These are phyloP conservation scores for Ophidiomyces ophidiicola DNA, from an alignment of 2,329 filamentous ascomycete genomes.

Conservation along the genomic window DNA sequence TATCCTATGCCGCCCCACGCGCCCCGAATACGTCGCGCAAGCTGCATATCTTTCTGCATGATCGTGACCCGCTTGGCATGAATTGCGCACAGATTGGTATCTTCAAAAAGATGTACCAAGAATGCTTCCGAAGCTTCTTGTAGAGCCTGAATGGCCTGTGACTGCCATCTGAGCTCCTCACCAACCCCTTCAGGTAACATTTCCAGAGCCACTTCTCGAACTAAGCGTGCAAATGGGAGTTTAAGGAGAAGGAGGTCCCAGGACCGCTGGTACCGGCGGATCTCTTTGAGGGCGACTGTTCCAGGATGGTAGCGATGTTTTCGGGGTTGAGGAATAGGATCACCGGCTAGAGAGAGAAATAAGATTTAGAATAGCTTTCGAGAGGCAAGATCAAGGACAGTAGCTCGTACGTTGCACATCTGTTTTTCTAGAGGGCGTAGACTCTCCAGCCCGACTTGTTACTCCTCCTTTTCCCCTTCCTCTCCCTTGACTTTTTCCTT, in stretches of 20 bases:
- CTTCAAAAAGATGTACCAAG: constrained; percentile 90
- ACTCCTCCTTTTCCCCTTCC: constrained; percentile 13
- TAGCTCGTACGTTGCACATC: constrained; percentile 29
- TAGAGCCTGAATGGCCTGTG: constrained; percentile 80
- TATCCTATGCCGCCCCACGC: constrained; percentile 60
- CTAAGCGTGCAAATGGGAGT: constrained; percentile 39
- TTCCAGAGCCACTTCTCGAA: constrained; percentile 43
- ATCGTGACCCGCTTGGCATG: constrained; percentile 95
- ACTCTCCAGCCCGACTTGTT: constrained; percentile 15
- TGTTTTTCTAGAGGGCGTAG: constrained; percentile 19
- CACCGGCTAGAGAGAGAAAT: constrained; percentile 46
- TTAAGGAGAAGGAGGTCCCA: constrained; percentile 71
- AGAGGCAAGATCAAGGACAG: constrained; percentile 12
- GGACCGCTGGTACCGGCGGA: constrained; percentile 76
- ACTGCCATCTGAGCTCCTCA: constrained; percentile 82
- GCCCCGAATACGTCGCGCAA: constrained; percentile 68
- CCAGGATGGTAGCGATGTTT: constrained; percentile 58
- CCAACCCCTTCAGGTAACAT: constrained; percentile 47
- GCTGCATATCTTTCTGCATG: constrained; percentile 95
- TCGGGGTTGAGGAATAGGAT: constrained; percentile 54
- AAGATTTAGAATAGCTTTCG: constrained; percentile 1
- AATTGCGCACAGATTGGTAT: constrained; percentile 90
- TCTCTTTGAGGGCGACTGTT: constrained; percentile 81
- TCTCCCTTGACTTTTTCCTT: constrained; percentile 4
- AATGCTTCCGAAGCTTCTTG: constrained; percentile 97